Base-by-base conservation (phyloP, 345 rosid genomes). In the Eucalyptus decipiens region DNA sequence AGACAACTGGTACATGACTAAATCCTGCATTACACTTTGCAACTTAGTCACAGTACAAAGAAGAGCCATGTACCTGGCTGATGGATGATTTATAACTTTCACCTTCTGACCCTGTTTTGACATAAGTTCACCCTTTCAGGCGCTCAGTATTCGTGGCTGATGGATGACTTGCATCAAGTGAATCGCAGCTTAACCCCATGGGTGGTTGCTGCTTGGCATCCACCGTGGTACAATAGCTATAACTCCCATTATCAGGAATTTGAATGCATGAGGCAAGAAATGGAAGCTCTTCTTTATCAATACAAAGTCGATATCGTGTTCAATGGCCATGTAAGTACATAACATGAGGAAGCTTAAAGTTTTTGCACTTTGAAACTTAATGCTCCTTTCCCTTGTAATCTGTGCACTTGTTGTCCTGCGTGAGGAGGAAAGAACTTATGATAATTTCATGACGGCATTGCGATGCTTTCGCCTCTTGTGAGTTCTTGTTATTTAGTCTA, bases 211-310 rank as follows among this genome's bases (percentile, higher is more conserved):
- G 94, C 95, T 28, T 94, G 95, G 99, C 99, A 97, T 93, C 92
- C 98, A 24, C 99, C 99, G 30, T 97, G 99, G 97, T 97, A 95
- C 88, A 95, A 94, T 88, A 95, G 96, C 92, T 96, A 96, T 86
- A 90, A 94, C 72, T 95, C 99, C 5, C 99, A 97, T 87, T 97
- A 96, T 92, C 97, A 96, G 87, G 99, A 96, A 90, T 96, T 95
- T 89, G 99, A 97, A 92, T 97, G 99, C 92, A 97, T 96, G 99
- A 94, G 99, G 91, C 96, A 92, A 91, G 95, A 93, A 91, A 96
- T 97, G 97, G 99, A 97, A 92, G 92, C 89, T 88, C 96, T 96
- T 88, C 94, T 97, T 28, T 96, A 95, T 90, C 93, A 93, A 89
- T 92, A 96, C 80, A 90, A 91, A 28, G 95, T 95, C 1, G 99